Base-by-base conservation (phyloP, 345 rosid species). In the Odontarrhena argentea region DNA sequence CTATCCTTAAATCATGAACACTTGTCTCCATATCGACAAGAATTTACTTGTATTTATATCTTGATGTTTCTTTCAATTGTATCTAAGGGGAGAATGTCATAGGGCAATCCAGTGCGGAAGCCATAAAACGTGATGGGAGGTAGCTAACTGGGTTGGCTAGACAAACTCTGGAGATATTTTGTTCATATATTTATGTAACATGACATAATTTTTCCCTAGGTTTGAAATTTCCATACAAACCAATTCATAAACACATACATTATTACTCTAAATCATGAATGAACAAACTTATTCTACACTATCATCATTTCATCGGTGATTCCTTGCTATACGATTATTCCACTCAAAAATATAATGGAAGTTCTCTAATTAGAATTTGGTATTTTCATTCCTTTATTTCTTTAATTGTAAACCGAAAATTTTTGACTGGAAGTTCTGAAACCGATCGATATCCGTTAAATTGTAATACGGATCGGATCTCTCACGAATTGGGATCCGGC, bases 101-200 rank as follows among this genome's bases (percentile, higher is more conserved):
- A 55, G 94, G 86, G 62, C 97, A 88, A 65, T 84, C 79, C 66
- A 86, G 70, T 79, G 86, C 82, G 79, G 96, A 92, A 80, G 79
- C 87, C 32, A 72, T 80, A 75, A 88, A 78, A 69, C 85, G 84
- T 51, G 97, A 93, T 83, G 98, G 90, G 80, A 90, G 86, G 73
- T 90, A 87, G 50, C 86, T 93, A 52, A 90, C 94, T 18, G 98
- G 88, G 68, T 65, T 90, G 74, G 98, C 97, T 53, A 91, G 97
- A 51, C 81, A 93, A 73, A 88, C 97, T 0, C 81, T 93, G 74
- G 98, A 93, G 80, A 85, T 83, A 74, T 88, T 86, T 93, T 56
- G 82, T 86, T 15, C 96, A 90, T 73, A 93, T 93, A 63, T 93
- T 90, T 82, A 84, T 91, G 98, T 93, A 77, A 64, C 7, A 46